phyloP scores from a whole-genome alignment of 768 basidiomycete genomes.

The Baorangia bicolor region DNA sequence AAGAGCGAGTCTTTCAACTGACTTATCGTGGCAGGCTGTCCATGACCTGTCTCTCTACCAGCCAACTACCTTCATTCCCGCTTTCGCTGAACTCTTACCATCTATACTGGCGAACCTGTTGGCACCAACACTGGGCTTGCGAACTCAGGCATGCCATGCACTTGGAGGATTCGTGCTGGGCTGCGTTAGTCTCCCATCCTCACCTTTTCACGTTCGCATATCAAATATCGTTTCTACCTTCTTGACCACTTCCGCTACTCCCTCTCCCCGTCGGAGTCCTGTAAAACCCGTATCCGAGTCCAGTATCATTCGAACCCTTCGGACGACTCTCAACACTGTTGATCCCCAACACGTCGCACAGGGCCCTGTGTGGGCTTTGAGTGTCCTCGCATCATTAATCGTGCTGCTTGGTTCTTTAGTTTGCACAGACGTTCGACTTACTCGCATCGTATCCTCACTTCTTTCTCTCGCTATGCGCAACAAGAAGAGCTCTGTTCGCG shows the following conservation, averaged over 20 bases:
- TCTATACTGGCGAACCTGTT: conserved; percentile 63
- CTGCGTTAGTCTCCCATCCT: conserved; percentile 46
- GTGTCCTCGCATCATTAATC: conserved; percentile 62
- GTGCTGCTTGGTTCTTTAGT: conserved; percentile 63
- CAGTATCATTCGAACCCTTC: conserved; percentile 61
- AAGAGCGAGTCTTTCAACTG: conserved; percentile 7
- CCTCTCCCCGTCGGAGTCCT: conserved; percentile 39
- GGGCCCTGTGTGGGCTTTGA: conserved; percentile 76
- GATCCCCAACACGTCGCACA: conserved; percentile 65
- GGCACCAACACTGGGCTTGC: conserved; percentile 61
- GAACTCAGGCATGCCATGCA: conserved; percentile 73
- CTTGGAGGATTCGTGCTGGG: conserved; percentile 67
- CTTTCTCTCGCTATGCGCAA: conserved; percentile 58
- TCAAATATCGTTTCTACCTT: conserved; percentile 48
- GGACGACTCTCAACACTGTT: conserved; percentile 54
- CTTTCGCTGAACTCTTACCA: conserved; percentile 59
- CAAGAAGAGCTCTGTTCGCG: conserved; percentile 62
- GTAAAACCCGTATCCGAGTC: conserved; percentile 42
- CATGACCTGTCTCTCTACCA: conserved; percentile 66
- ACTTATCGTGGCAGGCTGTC: conserved; percentile 53
- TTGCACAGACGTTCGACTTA: conserved; percentile 43
- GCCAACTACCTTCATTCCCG: conserved; percentile 66
- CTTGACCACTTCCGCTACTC: conserved; percentile 41
- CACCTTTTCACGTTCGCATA: conserved; percentile 51
- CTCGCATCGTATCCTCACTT: conserved; percentile 47